These are phyloP conservation scores for Ophiocordyceps sinensis DNA, from an alignment of 2,329 filamentous ascomycete species.

Conservation along the genomic window DNA sequence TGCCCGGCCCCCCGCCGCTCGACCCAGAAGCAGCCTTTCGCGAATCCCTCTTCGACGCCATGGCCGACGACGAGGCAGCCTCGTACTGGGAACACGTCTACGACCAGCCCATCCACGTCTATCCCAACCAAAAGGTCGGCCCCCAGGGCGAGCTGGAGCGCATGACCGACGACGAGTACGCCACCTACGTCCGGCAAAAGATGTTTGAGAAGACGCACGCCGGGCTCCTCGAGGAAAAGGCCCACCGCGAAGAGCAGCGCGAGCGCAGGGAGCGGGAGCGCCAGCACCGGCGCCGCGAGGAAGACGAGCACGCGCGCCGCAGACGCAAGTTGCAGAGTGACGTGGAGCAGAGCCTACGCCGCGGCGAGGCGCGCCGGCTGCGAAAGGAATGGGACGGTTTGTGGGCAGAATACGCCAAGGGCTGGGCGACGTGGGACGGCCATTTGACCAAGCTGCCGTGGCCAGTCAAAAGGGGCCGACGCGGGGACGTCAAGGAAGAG, in stretches of 20 bases:
- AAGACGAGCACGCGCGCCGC: conserved; percentile 1
- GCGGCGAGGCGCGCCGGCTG: conserved; percentile 48
- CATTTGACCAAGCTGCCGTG: conserved; percentile 40
- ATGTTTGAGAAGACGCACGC: conserved; percentile 97
- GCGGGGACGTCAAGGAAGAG: conserved; percentile 40
- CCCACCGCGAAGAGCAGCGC: conserved; percentile 39
- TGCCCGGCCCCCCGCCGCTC: conserved; percentile 31
- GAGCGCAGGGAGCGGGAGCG: conserved; percentile 37
- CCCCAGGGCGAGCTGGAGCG: conserved; percentile 50
- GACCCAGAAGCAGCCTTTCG: conserved; percentile 69
- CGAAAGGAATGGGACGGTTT: conserved; percentile 38
- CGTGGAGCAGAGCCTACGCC: conserved; percentile 54
- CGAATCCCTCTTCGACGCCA: conserved; percentile 88
- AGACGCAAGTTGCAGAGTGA: conserved; percentile 40
- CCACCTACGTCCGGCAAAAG: conserved; percentile 63
- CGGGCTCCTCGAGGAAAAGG: conserved; percentile 64
- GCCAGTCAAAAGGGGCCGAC: conserved; percentile 51
- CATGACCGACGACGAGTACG: conserved; percentile 92
- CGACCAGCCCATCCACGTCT: conserved; percentile 82
- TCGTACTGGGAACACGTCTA: conserved; percentile 95
- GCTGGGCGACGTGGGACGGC: conserved; percentile 46
- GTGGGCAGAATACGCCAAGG: conserved; percentile 50
- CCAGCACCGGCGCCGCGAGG: conserved; percentile 23
- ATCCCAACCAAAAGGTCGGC: conserved; percentile 34
- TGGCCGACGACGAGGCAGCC: conserved; percentile 93